Conservation (phyloP, 208 protist species). For the Tritrichomonas musculus region DNA sequence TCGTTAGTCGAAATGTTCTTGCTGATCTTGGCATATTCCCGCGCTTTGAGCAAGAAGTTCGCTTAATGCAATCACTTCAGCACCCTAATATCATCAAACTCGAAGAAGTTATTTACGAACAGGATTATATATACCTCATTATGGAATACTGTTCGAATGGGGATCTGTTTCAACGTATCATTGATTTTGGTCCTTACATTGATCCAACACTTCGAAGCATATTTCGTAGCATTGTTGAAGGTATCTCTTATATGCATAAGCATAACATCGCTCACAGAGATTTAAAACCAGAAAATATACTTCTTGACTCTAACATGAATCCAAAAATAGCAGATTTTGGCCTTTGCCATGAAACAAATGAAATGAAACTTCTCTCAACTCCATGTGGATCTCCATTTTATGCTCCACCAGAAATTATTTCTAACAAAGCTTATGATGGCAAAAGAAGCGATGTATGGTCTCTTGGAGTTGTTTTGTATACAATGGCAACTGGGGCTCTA, state of each 20-base stretch:
- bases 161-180: not conserved
- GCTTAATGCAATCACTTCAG: not conserved
- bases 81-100: not conserved
- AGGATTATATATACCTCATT: not conserved
- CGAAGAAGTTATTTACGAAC: not conserved
- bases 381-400: constrained; percentile 16
- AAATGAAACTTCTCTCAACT: not conserved
- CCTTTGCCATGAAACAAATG: not conserved
- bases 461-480: not conserved
- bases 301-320: not conserved
- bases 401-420: not conserved
- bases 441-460: constrained; percentile 26
- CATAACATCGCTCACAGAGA: not conserved
- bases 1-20: not conserved
- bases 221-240: not conserved
- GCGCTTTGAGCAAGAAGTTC: not conserved
- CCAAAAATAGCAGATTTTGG: not conserved
- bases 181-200: not conserved
- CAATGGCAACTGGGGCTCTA: not conserved
- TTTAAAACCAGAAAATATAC: not conserved
- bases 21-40: not conserved
- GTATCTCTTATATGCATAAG: not conserved
- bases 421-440: not conserved
- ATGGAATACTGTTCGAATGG: constrained; percentile 27
- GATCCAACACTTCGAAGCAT: not conserved